Base-by-base conservation (phyloP, 495 filamentous ascomycete species). In the Hyaloscypha hepaticicola region DNA sequence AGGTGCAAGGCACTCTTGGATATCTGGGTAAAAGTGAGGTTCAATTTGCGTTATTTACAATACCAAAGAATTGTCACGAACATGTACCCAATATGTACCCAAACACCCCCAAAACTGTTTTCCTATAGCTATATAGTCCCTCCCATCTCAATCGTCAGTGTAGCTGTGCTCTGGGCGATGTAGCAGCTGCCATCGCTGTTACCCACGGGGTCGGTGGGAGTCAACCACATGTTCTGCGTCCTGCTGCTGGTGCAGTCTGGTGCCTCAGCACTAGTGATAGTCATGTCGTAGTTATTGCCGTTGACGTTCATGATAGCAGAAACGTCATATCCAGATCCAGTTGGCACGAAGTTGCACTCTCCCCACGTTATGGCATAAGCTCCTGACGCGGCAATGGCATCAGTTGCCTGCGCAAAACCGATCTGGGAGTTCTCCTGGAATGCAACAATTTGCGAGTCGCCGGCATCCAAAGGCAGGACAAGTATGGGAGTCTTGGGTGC, bases 271-370 rank as follows among this genome's bases (percentile, higher is more conserved):
- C 60, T 63, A 29, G 49, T 65, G 56, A 72, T 72, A 16, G 64
- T 28, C 69, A 72, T 72, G 58, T 53, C 41, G 52, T 72, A 72
- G 60, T 61, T 63, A 63, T 68, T 71, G 63, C 70, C 69, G 45
- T 60, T 58, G 67, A 78, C 60, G 49, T 76, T 79, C 56, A 72
- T 68, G 69, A 88, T 86, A 66, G 77, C 79, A 48, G 78, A 78
- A 48, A 86, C 78, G 66, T 86, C 82, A 77, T 83, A 88, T 68
- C 78, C 77, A 56, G 77, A 77, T 68, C 78, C 77, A 14, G 74
- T 72, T 67, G 77, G 77, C 59, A 75, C 72, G 64, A 88, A 84
- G 73, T 82, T 79, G 62, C 83, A 78, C 69, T 85, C 83, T 69
- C 81, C 81, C 80, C 81, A 83, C 55, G 79, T 80, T 70, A 73